Evolutionary conservation across 805 yeast genomes (phyloP), one percentile per base, ranked within the genome.

Genomic region (Debaryomyces maramus): DNA sequence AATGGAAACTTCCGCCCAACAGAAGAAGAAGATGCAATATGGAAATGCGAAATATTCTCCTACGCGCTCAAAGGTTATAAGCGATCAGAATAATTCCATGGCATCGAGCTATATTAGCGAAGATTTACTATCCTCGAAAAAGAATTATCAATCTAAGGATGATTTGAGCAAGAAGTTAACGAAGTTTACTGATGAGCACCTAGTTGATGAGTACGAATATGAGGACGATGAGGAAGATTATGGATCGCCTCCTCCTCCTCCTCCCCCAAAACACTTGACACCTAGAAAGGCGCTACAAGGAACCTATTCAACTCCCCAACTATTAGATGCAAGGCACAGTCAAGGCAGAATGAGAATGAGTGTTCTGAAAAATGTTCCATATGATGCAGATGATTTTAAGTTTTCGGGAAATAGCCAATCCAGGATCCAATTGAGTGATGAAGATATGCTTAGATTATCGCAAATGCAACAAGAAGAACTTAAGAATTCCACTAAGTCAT

Each of bases 291-390:
- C 50, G n/a, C 15, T 41, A 20, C 13, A 33, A 9, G 46, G 32
- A 2, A 56, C 61, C 4, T 63, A 70, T 2, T 73, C 72, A 2
- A 78, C 78, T 6, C 67, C 73, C 3, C 72, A 70, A 6, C 71
- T 71, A 19, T n/a, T 3, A 8, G 28, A 10, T 2, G 13, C 13
- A 15, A 13, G 13, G 13, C 28, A 24, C 3, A 24, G 8, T 24
- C 4, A 24, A 5, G n/a, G n/a, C n/a, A n/a, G n/a, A n/a, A 6
- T 24, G 10, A 24, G 28, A 24, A 15, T n/a, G 11, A 24, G 11
- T 5, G 11, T n/a, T 10, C 15, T 19, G 40, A 43, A n/a, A 3
- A 50, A 38, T 36, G 49, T 53, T 16, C 70, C 70, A 6, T 65
- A 60, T 43, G 70, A 65, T 46, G 64, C 69, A 3, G 70, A 67